A percentile compares a stretch with the other conserved stretches of the same genome.
These are phyloP conservation scores for Fraxinus nigra DNA, from an alignment of 305 asterid species.

Conservation along the genomic window DNA sequence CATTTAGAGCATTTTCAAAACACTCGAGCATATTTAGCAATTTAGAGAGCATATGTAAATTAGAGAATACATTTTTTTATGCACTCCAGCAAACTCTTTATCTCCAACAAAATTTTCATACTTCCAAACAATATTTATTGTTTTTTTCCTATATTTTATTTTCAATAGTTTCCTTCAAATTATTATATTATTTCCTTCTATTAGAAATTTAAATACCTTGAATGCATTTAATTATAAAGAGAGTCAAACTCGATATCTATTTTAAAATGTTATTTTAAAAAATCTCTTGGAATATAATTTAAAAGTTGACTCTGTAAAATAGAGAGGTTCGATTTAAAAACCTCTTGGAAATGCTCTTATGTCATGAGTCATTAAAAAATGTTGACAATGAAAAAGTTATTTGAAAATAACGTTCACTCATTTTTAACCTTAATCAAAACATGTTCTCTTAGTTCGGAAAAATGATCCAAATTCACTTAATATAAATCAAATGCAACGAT, in stretches of 20 bases:
- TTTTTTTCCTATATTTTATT: no score
- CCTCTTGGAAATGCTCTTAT: neutral
- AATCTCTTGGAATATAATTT: neutral
- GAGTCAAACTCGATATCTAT: neutral
- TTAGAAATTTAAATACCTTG: neutral
- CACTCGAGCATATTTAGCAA: neutral
- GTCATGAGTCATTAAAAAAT: neutral
- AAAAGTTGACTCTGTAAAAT: neutral
- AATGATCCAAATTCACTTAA: neutral
- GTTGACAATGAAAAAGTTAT: neutral
- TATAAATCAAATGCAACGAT: neutral
- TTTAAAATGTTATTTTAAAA: no score
- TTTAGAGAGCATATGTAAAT: neutral
- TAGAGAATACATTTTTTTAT: neutral
- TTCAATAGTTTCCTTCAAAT: neutral
- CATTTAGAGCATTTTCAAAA: neutral
- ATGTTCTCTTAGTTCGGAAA: neutral
- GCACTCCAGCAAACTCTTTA: no score
- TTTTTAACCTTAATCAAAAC: neutral
- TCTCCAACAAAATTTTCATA: no score
- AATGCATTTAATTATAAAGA: neutral
- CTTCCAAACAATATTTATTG: no score
- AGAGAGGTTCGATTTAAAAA: neutral
- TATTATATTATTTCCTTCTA: neutral
- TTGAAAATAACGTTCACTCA: neutral